Evolutionary conservation across 495 filamentous ascomycete genomes (phyloP), one percentile per base, ranked within the genome.

Genomic region (Aspergillus leporis): DNA sequence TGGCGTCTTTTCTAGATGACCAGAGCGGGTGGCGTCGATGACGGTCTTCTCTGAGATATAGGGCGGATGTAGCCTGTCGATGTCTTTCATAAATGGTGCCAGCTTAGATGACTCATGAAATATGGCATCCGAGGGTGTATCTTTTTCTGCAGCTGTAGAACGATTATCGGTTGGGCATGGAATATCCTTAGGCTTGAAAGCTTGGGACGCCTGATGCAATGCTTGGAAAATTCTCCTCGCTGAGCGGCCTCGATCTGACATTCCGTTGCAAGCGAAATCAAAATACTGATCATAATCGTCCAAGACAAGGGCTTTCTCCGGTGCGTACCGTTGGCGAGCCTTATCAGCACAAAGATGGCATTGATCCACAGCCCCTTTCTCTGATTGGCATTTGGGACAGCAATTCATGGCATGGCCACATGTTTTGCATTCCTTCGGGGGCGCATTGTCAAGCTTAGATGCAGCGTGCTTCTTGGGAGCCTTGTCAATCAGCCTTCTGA

Each of bases 331-430:
- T 32, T 45, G 31, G 16, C 51, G 22, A 28, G 41, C 18, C 25
- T 28, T 50, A 23, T 58, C 32, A 21, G 55, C 32, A 25, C 60
- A 62, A 5, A 45, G 4, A 51, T 62, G 60, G 32, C 60, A 62
- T 23, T 23, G 7, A 13, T 50, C 18, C 10, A 36, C 12, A 22
- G 34, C 19, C 14, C 22, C 19, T 4, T 51, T 47, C 23, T 36
- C 50, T 16, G n/a, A 3, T 5, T 31, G 43, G 16, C 60, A 62
- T 18, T 16, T 45, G 7, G 18, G 28, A 25, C 55, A 62, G 18
- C 25, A 22, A 25, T 32, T 25, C n/a, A 58, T 18, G 14, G 6
- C 4, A 51, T 62, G 60, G 4, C 43, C 43, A 22, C 60, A 62
- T 1, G 0, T 10, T 28, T 46, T 38, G 45, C 60, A 58, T 13